Evolutionary conservation across 1,284 basidiomycete species (phyloP).

Genomic region (Thelephora terrestris): DNA sequence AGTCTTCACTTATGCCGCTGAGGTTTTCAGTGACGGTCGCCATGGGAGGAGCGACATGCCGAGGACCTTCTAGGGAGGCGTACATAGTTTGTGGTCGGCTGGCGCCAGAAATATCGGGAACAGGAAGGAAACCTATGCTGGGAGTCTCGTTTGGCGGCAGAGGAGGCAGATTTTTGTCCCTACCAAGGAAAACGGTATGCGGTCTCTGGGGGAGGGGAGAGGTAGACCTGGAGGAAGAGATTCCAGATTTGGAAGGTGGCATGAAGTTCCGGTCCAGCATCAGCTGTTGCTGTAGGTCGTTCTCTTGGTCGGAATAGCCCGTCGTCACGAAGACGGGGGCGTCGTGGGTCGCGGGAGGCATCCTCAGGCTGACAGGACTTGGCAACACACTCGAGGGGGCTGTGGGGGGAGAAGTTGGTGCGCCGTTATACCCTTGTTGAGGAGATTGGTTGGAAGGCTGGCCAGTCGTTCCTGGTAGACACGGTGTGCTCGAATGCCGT

Average conservation of each 20-base stretch:
- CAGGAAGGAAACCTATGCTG: conserved; percentile 25
- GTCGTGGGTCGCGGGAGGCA: conserved; percentile 43
- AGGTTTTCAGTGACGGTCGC: conserved; percentile 28
- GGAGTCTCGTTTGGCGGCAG: conserved; percentile 43
- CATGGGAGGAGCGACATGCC: conserved; percentile 39
- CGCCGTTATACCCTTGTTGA: conserved; percentile 26
- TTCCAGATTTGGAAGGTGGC: conserved; percentile 6
- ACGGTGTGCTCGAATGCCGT: conserved; percentile 59
- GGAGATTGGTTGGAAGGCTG: no score
- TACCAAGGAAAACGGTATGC: conserved; percentile 29
- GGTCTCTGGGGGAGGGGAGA: conserved; percentile 23
- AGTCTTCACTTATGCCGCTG: conserved; percentile 8
- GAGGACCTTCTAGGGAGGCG: conserved; percentile 14
- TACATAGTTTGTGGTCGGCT: conserved; percentile 57
- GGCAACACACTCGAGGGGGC: conserved; percentile 64
- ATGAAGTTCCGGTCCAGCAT: conserved; percentile 14
- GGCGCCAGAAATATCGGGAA: conserved; percentile 18
- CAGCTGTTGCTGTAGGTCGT: conserved; percentile 9
- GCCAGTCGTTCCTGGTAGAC: conserved; percentile 41
- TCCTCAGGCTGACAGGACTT: conserved; percentile 61
- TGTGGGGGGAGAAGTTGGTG: conserved; percentile 47
- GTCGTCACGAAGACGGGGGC: conserved; percentile 32
- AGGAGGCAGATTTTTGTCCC: conserved; percentile 71
- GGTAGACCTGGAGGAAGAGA: conserved; percentile 16
- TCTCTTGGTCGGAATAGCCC: conserved; percentile 27